phyloP scores from a whole-genome alignment of 2,329 filamentous ascomycete species.

The Myriosclerotinia scirpicola region DNA sequence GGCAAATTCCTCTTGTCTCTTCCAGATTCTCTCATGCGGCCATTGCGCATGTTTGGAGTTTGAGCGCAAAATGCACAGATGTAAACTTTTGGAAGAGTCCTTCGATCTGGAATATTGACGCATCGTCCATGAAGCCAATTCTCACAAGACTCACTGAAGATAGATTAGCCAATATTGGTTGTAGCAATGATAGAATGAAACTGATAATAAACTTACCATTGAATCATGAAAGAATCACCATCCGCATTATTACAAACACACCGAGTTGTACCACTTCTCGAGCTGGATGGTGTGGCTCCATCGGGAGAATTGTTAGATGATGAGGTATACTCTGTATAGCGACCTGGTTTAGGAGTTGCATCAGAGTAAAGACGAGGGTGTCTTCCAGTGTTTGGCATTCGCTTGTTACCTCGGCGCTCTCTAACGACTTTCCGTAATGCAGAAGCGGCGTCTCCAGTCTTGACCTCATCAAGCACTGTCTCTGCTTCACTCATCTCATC shows the following conservation, averaged over 20 bases:
- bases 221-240: slow-evolving; percentile 57
- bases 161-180: slow-evolving; percentile 28
- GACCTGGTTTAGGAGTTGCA: slow-evolving; percentile 29
- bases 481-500: slow-evolving; percentile 57
- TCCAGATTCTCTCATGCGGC: slow-evolving; percentile 47
- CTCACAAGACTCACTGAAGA: slow-evolving; percentile 55
- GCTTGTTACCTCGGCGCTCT: slow-evolving; percentile 34
- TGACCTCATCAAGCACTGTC: slow-evolving; percentile 51
- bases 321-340: slow-evolving; percentile 31
- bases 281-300: slow-evolving; percentile 47
- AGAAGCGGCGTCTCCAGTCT: slow-evolving; percentile 57
- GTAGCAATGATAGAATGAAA: neutral
- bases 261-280: slow-evolving; percentile 46
- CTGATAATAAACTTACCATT: slow-evolving; percentile 55
- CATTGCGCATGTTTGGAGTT: slow-evolving; percentile 54
- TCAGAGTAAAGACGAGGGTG: slow-evolving; percentile 32
- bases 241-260: slow-evolving; percentile 55
- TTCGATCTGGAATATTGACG: slow-evolving; percentile 55
- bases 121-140: slow-evolving; percentile 65
- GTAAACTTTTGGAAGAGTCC: slow-evolving; percentile 58
- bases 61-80: slow-evolving; percentile 64
- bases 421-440: slow-evolving; percentile 57
- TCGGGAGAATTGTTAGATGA: slow-evolving; percentile 53
- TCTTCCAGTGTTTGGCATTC: slow-evolving; percentile 30
- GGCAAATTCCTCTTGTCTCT: slow-evolving; percentile 30